A percentile compares a stretch with the other conserved stretches of the same genome.
phyloP scores from a whole-genome alignment of 2,329 filamentous ascomycete species.

The Clathrospora elynae region DNA sequence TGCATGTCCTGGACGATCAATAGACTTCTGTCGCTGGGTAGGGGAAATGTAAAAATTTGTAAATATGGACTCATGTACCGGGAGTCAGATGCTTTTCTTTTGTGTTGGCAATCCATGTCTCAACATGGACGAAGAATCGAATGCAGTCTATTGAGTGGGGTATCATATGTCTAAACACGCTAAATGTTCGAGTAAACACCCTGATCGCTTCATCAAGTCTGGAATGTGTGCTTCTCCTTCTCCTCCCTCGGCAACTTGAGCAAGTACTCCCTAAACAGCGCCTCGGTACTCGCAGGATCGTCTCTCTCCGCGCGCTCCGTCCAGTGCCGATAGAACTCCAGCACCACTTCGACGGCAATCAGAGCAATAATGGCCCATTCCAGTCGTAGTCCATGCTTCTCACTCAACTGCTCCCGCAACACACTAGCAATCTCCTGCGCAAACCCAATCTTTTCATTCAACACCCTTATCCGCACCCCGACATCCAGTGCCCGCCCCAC shows the following conservation, averaged over 20 bases:
- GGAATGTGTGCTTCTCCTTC: constrained; percentile 2
- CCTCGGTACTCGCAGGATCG: constrained; percentile 51
- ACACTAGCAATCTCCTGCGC: constrained; percentile 93
- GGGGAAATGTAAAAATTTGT: constrained; percentile 25
- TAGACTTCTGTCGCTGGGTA: constrained; percentile 21
- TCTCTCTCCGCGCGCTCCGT: constrained; percentile 60
- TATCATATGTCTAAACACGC: constrained; percentile 21
- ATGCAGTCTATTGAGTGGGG: constrained; percentile 26
- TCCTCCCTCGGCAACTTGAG: constrained; percentile 18
- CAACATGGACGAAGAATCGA: neutral
- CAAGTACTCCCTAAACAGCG: constrained; percentile 48
- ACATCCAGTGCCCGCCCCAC: constrained; percentile 90
- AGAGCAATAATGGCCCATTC: constrained; percentile 97
- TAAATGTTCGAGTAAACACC: neutral
- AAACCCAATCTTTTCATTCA: constrained; percentile 98
- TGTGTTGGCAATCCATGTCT: constrained; percentile 12
- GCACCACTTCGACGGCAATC: constrained; percentile 88
- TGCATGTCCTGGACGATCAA: constrained; percentile 70
- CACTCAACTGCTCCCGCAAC: constrained; percentile 82
- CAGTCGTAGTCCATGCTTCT: constrained; percentile 84
- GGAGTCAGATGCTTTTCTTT: constrained; percentile 30
- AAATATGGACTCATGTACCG: constrained; percentile 33
- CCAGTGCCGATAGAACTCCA: constrained; percentile 78
- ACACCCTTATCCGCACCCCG: constrained; percentile 81
- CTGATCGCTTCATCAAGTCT: neutral